Evolutionary conservation across 441 rosid genomes (phyloP).

Genomic region (Erysimum pusillum): DNA sequence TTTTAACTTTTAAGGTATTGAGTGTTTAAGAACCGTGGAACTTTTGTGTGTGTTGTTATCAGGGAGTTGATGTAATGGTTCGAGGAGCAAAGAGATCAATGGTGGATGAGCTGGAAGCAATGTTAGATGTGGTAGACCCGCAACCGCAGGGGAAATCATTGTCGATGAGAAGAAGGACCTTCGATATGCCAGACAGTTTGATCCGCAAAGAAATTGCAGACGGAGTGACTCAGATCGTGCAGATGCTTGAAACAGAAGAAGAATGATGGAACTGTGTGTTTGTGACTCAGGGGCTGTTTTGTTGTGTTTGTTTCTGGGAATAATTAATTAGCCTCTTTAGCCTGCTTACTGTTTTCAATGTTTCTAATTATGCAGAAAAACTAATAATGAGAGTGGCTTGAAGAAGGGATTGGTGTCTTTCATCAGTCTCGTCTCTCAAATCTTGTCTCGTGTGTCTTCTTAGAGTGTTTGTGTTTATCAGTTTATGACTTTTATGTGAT

Average conservation of each 20-base stretch:
- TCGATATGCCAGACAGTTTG: slow-evolving; percentile 80
- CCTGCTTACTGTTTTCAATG: slow-evolving; percentile 31
- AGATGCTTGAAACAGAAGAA: slow-evolving; percentile 63
- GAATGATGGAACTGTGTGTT: slow-evolving; percentile 36
- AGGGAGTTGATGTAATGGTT: slow-evolving; percentile 91
- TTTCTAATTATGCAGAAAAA: slow-evolving; percentile 22
- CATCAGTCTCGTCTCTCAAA: slow-evolving; percentile 10
- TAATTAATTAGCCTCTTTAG: slow-evolving; percentile 27
- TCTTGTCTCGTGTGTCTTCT: slow-evolving; percentile 24
- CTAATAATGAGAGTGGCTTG: slow-evolving; percentile 25
- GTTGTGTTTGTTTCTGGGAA: slow-evolving; percentile 29
- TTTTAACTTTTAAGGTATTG: neutral
- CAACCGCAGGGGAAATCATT: slow-evolving; percentile 73
- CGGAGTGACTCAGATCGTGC: slow-evolving; percentile 86
- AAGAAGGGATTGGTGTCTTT: slow-evolving; percentile 30
- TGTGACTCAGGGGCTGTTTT: slow-evolving; percentile 33
- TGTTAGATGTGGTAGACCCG: slow-evolving; percentile 91
- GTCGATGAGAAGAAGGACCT: slow-evolving; percentile 81
- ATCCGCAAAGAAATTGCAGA: slow-evolving; percentile 78
- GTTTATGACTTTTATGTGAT: slow-evolving; percentile 12
- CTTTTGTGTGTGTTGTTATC: slow-evolving; percentile 28
- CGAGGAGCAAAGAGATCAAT: slow-evolving; percentile 80
- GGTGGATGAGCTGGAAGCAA: slow-evolving; percentile 90
- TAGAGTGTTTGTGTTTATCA: slow-evolving; percentile 32
- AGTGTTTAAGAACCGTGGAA: slow-evolving; percentile 5